phyloP scores from a whole-genome alignment of 495 filamentous ascomycete genomes.

The Xanthoparmelia taractica region DNA sequence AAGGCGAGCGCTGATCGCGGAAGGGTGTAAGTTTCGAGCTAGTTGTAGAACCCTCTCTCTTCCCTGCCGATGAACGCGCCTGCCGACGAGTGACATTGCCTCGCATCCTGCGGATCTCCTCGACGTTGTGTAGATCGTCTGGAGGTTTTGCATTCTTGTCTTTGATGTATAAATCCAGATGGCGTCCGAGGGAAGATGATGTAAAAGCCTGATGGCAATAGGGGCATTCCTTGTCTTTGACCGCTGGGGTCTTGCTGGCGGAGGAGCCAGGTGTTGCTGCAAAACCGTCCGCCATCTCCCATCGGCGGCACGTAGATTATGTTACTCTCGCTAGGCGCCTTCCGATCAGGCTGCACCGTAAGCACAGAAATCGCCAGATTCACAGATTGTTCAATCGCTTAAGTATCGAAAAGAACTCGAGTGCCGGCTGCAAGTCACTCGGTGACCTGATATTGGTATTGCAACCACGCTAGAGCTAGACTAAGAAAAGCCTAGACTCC shows the following conservation, averaged over 20 bases:
- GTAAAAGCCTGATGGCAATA: slow-evolving; percentile 83
- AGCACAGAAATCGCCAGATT: no score
- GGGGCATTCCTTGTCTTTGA: slow-evolving; percentile 75
- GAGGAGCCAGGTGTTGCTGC: slow-evolving; percentile 45
- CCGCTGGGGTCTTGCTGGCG: slow-evolving; percentile 37
- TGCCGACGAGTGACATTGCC: slow-evolving; percentile 77
- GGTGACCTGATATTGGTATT: neutral
- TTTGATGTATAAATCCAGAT: slow-evolving; percentile 84
- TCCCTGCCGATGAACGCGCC: slow-evolving; percentile 53
- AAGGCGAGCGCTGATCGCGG: slow-evolving; percentile 22
- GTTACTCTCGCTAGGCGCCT: neutral
- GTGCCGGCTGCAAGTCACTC: neutral
- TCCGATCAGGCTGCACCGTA: neutral
- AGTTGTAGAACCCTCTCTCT: slow-evolving; percentile 42
- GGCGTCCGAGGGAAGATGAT: slow-evolving; percentile 84
- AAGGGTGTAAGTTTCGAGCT: slow-evolving; percentile 21
- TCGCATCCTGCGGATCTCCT: slow-evolving; percentile 73
- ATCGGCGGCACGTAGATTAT: neutral
- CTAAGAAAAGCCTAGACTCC: neutral
- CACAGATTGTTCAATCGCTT: neutral
- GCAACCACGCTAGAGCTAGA: neutral
- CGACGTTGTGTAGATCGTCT: slow-evolving; percentile 81
- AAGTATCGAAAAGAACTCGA: neutral
- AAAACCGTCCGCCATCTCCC: slow-evolving; percentile 25
- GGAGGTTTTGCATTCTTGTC: slow-evolving; percentile 75